phyloP scores from a whole-genome alignment of 805 yeast genomes.

The Candida loeiensis region DNA sequence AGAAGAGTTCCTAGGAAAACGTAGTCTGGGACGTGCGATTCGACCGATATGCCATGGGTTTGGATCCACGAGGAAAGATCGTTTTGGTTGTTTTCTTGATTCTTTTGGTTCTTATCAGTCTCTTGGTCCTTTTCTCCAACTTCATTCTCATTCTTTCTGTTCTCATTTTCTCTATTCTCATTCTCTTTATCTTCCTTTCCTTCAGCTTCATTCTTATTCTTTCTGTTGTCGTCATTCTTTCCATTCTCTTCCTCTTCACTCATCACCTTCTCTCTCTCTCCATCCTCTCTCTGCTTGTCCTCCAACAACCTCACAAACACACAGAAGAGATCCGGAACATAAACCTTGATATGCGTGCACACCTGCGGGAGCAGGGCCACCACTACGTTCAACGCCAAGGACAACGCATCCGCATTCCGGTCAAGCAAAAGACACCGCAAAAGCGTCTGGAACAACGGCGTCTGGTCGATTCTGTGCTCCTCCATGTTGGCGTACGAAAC shows the following conservation, averaged over 20 bases:
- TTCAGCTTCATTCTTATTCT: neutral
- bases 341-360: conserved; percentile 27
- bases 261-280: neutral
- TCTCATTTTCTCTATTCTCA: neutral
- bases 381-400: conserved; percentile 29
- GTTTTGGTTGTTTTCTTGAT: neutral
- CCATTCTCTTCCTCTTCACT: neutral
- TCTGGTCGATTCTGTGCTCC: conserved; percentile 14
- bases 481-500: conserved; percentile 16
- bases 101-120: no score
- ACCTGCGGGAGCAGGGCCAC: conserved; percentile 43
- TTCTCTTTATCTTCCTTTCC: neutral
- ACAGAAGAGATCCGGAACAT: conserved; percentile 41
- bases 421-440: conserved; percentile 42
- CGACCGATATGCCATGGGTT: neutral
- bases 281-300: neutral
- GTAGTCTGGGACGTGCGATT: neutral
- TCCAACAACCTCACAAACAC: conserved; percentile 22
- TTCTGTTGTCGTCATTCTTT: neutral
- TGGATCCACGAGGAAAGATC: neutral
- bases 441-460: conserved; percentile 32
- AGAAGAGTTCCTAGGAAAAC: conserved; percentile 35
- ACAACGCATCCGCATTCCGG: conserved; percentile 35
- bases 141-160: neutral
- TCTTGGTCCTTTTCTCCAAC: neutral